Conservation (phyloP, 805 yeast species). For the Myxozyma neotropica region DNA sequence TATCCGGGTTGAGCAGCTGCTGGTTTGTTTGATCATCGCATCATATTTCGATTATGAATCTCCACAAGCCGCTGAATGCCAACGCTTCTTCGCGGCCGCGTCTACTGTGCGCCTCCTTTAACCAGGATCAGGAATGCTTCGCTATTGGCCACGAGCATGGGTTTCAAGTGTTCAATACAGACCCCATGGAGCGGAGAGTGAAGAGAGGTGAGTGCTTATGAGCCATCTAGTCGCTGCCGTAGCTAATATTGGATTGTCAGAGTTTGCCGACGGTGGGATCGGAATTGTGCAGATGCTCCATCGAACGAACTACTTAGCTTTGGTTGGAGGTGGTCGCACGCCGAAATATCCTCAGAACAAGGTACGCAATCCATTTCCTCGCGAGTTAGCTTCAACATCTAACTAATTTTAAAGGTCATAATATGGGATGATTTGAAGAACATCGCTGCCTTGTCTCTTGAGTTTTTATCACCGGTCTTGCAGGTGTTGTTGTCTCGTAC, state of each 20-base stretch:
- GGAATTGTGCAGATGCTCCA: slow-evolving; percentile 81
- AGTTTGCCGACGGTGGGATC: slow-evolving; percentile 58
- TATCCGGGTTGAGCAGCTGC: not conserved
- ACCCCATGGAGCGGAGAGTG: slow-evolving; percentile 79
- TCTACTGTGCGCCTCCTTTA: slow-evolving; percentile 67
- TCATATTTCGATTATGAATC: slow-evolving; percentile 25
- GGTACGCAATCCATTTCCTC: slow-evolving; percentile 21
- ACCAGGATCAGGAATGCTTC: slow-evolving; percentile 90
- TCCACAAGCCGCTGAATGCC: slow-evolving; percentile 29
- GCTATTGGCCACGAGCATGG: slow-evolving; percentile 81
- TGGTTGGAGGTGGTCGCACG: slow-evolving; percentile 84
- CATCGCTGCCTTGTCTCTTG: slow-evolving; percentile 69
- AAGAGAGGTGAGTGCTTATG: slow-evolving; percentile 48
- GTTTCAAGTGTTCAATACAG: slow-evolving; percentile 80
- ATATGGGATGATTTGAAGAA: slow-evolving; percentile 92
- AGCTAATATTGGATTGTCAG: slow-evolving; percentile 22
- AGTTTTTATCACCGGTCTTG: slow-evolving; percentile 73
- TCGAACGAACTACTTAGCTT: slow-evolving; percentile 84
- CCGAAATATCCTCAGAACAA: slow-evolving; percentile 81
- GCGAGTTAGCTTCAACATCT: not conserved
- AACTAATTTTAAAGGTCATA: slow-evolving; percentile 48
- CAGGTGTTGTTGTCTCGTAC: slow-evolving; percentile 75
- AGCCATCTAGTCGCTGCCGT: not conserved
- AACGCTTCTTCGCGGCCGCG: slow-evolving; percentile 24
- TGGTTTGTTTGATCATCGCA: not conserved